phyloP scores from a whole-genome alignment of 257 asterid genomes.

The Anisodus tanguticus region DNA sequence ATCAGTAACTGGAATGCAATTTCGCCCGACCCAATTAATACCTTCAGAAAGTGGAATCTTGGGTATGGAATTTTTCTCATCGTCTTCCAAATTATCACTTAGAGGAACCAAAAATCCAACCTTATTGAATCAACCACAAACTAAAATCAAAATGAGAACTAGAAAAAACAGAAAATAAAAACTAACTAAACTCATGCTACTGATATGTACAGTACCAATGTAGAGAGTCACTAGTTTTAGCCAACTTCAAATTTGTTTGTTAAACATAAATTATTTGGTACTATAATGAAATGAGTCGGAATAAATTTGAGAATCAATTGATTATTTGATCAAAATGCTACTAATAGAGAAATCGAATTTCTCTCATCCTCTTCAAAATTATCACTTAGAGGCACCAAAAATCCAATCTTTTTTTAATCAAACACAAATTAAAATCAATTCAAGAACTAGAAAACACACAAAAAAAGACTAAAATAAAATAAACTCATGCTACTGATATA shows the following conservation, averaged over 20 bases:
- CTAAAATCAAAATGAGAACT: slow-evolving; percentile 16
- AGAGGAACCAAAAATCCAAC: slow-evolving; percentile 58
- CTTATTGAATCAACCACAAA: slow-evolving; percentile 46
- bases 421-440: slow-evolving; percentile 13
- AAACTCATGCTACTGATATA: background rate
- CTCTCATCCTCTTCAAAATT: slow-evolving; percentile 54
- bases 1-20: slow-evolving; percentile 64
- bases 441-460: background rate
- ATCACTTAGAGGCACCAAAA: slow-evolving; percentile 60
- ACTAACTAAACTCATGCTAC: background rate
- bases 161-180: background rate
- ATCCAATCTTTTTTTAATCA: slow-evolving; percentile 49
- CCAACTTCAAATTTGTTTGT: background rate
- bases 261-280: background rate
- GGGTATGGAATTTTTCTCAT: slow-evolving; percentile 52
- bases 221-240: background rate
- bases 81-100: slow-evolving; percentile 58
- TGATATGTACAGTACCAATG: background rate
- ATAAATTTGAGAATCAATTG: no score
- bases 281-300: no score
- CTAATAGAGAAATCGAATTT: slow-evolving; percentile 35
- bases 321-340: no score
- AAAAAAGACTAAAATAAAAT: background rate
- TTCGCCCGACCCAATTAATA: slow-evolving; percentile 73
- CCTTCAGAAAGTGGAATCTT: slow-evolving; percentile 63